Evolutionary conservation across 2,329 filamentous ascomycete genomes (phyloP).

Genomic region (Neofusicoccum cordaticola): DNA sequence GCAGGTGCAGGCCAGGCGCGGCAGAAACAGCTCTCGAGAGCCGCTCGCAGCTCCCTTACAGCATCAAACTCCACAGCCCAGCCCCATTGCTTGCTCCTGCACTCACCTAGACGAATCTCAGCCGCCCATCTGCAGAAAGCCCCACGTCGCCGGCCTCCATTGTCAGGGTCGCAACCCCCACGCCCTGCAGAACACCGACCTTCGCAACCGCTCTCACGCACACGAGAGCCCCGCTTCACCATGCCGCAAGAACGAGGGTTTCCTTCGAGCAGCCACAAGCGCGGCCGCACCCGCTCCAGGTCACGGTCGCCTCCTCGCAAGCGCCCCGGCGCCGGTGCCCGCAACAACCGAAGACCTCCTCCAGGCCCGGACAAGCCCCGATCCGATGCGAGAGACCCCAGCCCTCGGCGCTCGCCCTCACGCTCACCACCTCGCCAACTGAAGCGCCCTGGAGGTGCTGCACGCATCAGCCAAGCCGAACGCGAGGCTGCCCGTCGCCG

Average conservation of each 20-base stretch:
- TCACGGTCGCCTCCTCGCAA: constrained; percentile 36
- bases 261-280: constrained; percentile 8
- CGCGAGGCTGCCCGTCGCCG: constrained; percentile 63
- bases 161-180: not conserved
- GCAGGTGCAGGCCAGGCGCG: not conserved
- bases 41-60: not conserved
- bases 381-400: not conserved
- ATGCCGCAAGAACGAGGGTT: constrained; percentile 17
- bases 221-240: not conserved
- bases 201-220: not conserved
- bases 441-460: constrained; percentile 55
- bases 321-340: constrained; percentile 34
- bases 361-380: not conserved
- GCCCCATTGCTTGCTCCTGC: not conserved
- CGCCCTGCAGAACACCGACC: not conserved
- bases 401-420: constrained; percentile 22
- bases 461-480: constrained; percentile 65
- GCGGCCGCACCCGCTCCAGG: constrained; percentile 27
- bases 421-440: constrained; percentile 57
- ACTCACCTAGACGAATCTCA: not conserved
- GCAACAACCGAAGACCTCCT: constrained; percentile 6
- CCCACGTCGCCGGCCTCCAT: too few species aligned
- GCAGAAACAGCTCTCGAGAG: constrained; percentile 8
- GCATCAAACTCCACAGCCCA: not conserved
- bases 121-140: not conserved